Evolutionary conservation across 208 protist species (phyloP), one percentile per base, ranked within the genome.

Genomic region (Vickermania ingenoplastis): DNA sequence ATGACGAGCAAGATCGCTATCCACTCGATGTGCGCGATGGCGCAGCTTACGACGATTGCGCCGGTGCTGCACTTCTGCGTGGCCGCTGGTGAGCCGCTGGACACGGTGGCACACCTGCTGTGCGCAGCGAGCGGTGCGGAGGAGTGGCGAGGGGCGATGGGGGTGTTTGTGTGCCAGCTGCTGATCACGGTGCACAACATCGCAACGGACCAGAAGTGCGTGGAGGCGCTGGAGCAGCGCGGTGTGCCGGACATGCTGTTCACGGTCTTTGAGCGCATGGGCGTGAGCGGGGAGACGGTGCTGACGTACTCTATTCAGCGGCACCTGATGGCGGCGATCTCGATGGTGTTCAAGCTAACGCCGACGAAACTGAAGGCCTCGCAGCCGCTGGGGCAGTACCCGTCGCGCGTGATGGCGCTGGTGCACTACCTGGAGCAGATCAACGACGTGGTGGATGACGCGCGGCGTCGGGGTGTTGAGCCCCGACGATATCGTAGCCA

Each of bases 261-360:
- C 50, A 31, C 30, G 11, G 23, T 94, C 17, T 71, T 92, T 31
- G 69, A 55, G 0, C 21, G 49, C 2, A 63, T 81, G 23, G 24
- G 62, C 41, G 23, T 28, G 1, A 36, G 24, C 29, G 30, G 56
- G 7, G 7, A 17, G 1, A 45, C 41, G 13, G 53, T 73, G 21
- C 41, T 69, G 1, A 30, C 72, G 53, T 31, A n/a, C n/a, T n/a
- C 55, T 3, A 31, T 89, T 14, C 81, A 91, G 61, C 83, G 87
- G 2, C 60, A 75, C 7, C 61, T 89, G 24, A 82, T 74, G 23
- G 83, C 83, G 13, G 83, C 83, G 0, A 66, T 94, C 23, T 91
- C 83, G 1, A 79, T 79, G 0, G 61, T 86, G 7, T 77, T 72
- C 58, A 87, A 91, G 61, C 67, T 91, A n/a, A n/a, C n/a, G n/a